Percentiles rank a stretch among this genome's conserved stretches.
Conservation (phyloP, 257 asterid species). For the Striga asiatica region DNA sequence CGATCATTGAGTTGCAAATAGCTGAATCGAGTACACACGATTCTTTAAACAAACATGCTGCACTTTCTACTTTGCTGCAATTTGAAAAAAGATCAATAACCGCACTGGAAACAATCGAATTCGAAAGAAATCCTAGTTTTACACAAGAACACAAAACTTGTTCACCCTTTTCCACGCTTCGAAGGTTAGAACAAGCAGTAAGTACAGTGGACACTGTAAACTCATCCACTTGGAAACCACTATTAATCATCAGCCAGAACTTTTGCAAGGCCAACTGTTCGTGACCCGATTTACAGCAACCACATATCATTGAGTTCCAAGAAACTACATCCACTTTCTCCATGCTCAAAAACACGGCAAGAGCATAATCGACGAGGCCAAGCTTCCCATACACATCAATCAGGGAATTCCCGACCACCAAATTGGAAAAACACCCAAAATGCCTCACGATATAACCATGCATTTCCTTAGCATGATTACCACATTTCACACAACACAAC, state of each 20-base stretch:
- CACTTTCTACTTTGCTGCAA: conserved; percentile 52
- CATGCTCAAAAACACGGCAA: conserved; percentile 46
- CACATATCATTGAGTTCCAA: conserved; percentile 68
- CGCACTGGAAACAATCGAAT: conserved; percentile 54
- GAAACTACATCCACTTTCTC: conserved; percentile 47
- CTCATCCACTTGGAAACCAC: conserved; percentile 35
- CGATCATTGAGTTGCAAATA: conserved; percentile 51
- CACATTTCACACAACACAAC: conserved; percentile 30
- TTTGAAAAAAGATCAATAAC: conserved; percentile 57
- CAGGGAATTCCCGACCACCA: conserved; percentile 55
- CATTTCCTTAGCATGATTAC: conserved; percentile 44
- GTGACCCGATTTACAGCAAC: conserved; percentile 36
- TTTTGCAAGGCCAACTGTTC: conserved; percentile 28
- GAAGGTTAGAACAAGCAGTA: conserved; percentile 40
- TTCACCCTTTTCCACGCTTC: conserved; percentile 51
- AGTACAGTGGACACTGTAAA: conserved; percentile 42
- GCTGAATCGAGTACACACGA: conserved; percentile 33
- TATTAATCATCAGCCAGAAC: conserved; percentile 34
- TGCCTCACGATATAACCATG: conserved; percentile 41
- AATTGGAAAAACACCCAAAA: conserved; percentile 30
- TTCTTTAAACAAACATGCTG: conserved; percentile 32
- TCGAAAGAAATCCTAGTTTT: conserved; percentile 44
- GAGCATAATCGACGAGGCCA: conserved; percentile 48
- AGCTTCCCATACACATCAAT: conserved; percentile 58
- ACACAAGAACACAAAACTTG: conserved; percentile 41